Evolutionary conservation across 257 asterid species (phyloP), one percentile per base, ranked within the genome.

Genomic region (Solanum peruvianum): DNA sequence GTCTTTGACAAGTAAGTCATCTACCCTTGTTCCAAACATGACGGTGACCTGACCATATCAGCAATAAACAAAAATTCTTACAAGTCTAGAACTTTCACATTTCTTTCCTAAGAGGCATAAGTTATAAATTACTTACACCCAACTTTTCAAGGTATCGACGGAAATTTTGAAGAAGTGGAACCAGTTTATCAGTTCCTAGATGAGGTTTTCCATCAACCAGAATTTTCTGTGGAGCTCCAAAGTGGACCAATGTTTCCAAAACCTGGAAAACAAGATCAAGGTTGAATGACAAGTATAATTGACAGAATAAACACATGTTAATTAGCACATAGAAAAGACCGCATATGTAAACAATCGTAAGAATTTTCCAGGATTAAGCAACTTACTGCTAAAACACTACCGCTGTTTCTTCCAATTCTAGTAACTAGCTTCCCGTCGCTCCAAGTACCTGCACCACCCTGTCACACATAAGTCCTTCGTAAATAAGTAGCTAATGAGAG

Each of bases 401-500:
- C 86, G 67, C 95, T 97, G 87, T 97, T 95, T 91, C 97, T 92
- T 88, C 99, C 99, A 82, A 95, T 95, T 93, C 99, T 93, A 84
- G 99, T 97, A 76, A 97, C 98, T 87, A 95, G 92, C 91, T 97
- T 97, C 89, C 99, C 99, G 85, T 97, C 99, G 82, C 99, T 97
- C 99, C 99, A 95, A 89, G 99, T 97, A 96, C 99, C 99, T 97
- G 99, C 99, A 95, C 99, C 99, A 93, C 99, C 99, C 98, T 97
- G 99, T 92, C 91, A 94, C 83, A 88, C 93, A 92, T 97, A 94
- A 97, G 99, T 93, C 93, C 94, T 92, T 85, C 88, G 91, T 90
- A 91, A 88, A 90, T 87, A 86, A 86, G 90, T 85, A 91, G 67
- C 20, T 73, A 86, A 75, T 14, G 12, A 86, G 71, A 82, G 83